phyloP scores from a whole-genome alignment of 2,329 filamentous ascomycete genomes.

The Paraphoma chrysanthemicola region DNA sequence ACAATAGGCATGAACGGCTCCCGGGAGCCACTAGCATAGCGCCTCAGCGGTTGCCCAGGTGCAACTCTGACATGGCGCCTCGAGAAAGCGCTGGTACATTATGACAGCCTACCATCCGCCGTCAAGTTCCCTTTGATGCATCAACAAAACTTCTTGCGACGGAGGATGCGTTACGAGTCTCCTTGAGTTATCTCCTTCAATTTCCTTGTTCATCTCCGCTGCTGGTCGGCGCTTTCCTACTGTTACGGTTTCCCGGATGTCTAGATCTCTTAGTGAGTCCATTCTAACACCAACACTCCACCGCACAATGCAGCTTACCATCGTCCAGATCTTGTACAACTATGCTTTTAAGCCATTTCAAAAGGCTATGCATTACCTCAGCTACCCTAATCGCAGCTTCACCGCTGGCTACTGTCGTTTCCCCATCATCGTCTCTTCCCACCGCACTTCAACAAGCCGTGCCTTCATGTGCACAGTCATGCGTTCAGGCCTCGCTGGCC shows the following conservation, averaged over 20 bases:
- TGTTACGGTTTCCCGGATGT: constrained; percentile 39
- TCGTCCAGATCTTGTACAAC: constrained; percentile 42
- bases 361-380: constrained; percentile 46
- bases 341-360: constrained; percentile 48
- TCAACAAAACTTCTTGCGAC: constrained; percentile 44
- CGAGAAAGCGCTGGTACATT: constrained; percentile 42
- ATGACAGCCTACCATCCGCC: constrained; percentile 41
- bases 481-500: constrained; percentile 40
- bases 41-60: constrained; percentile 47
- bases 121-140: constrained; percentile 29
- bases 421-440: constrained; percentile 32
- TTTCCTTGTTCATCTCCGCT: constrained; percentile 40
- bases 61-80: constrained; percentile 39
- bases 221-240: constrained; percentile 44
- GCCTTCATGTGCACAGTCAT: constrained; percentile 47
- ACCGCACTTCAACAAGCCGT: constrained; percentile 35
- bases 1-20: constrained; percentile 36
- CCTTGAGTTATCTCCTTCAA: constrained; percentile 45
- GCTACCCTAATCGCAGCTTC: constrained; percentile 43
- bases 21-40: constrained; percentile 32
- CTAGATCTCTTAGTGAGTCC: constrained; percentile 41
- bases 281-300: constrained; percentile 14
- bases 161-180: constrained; percentile 44
- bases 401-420: constrained; percentile 33
- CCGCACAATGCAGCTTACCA: constrained; percentile 38